phyloP scores from a whole-genome alignment of 2,329 filamentous ascomycete species.

The Clarireedia homoeocarpa region DNA sequence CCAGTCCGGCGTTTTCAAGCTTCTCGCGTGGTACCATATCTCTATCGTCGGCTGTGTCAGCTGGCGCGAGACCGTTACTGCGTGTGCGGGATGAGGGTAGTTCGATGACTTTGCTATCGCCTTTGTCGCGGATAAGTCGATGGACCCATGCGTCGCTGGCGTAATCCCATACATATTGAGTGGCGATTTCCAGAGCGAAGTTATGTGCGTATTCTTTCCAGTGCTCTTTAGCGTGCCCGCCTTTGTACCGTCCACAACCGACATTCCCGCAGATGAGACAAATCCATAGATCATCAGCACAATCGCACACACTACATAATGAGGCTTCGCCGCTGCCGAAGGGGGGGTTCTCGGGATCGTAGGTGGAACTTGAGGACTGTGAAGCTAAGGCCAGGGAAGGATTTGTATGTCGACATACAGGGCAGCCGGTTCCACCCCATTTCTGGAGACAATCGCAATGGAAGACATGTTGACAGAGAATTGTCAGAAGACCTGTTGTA shows the following conservation, averaged over 20 bases:
- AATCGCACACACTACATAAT: slow-evolving; percentile 76
- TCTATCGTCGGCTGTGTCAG: slow-evolving; percentile 33
- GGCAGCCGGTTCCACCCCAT: slow-evolving; percentile 90
- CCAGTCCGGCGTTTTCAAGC: slow-evolving; percentile 72
- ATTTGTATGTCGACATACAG: slow-evolving; percentile 86
- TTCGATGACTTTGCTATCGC: slow-evolving; percentile 86
- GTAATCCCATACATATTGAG: slow-evolving; percentile 97
- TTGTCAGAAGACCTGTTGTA: slow-evolving; percentile 88
- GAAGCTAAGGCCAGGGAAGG: slow-evolving; percentile 35
- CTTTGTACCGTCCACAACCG: slow-evolving; percentile 90
- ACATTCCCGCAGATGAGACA: slow-evolving; percentile 90
- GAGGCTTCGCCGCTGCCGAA: slow-evolving; percentile 57
- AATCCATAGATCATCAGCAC: slow-evolving; percentile 81
- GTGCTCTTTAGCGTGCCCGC: slow-evolving; percentile 86
- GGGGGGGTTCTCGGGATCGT: slow-evolving; percentile 45
- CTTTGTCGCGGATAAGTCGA: slow-evolving; percentile 86
- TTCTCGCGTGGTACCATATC: slow-evolving; percentile 66
- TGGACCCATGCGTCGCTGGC: slow-evolving; percentile 94
- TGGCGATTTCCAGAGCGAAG: slow-evolving; percentile 86
- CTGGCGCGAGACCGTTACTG: background rate
- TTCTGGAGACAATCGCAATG: slow-evolving; percentile 94
- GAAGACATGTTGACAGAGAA: slow-evolving; percentile 95
- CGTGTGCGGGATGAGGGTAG: slow-evolving; percentile 47
- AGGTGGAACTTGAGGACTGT: slow-evolving; percentile 22
- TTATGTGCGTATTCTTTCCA: slow-evolving; percentile 86